Percentiles rank a stretch among this genome's conserved stretches.
Conservation (phyloP, 2,329 filamentous ascomycete genomes). For the Aspergillus latus region DNA sequence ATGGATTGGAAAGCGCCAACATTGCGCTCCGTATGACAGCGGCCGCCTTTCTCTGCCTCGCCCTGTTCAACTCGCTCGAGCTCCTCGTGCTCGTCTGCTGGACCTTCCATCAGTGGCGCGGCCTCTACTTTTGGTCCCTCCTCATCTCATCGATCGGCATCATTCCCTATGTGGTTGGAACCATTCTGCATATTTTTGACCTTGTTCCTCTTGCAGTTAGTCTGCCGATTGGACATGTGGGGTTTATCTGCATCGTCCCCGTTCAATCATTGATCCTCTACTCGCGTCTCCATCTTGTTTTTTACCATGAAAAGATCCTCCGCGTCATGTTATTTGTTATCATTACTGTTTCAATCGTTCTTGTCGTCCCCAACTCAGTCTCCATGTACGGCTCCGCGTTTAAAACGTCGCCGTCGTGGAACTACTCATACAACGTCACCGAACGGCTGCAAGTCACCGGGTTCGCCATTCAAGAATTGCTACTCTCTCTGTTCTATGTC, state of each 20-base stretch:
- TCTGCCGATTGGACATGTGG: neutral
- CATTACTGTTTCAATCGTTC: neutral
- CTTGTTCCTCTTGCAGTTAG: neutral
- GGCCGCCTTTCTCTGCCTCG: neutral
- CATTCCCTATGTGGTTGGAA: neutral
- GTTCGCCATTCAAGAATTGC: slow-evolving; percentile 56
- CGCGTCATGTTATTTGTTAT: neutral
- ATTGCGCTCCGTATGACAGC: neutral
- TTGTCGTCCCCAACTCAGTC: neutral
- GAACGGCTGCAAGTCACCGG: slow-evolving; percentile 56
- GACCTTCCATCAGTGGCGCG: neutral
- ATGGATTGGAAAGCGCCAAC: neutral
- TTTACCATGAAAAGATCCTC: slow-evolving; percentile 1
- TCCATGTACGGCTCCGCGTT: neutral
- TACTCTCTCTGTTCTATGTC: slow-evolving; percentile 55
- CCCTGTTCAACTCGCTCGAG: slow-evolving; percentile 1
- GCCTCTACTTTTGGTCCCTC: slow-evolving; percentile 6
- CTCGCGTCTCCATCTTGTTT: slow-evolving; percentile 1
- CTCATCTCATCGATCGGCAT: neutral
- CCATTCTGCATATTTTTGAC: neutral
- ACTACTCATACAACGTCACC: slow-evolving; percentile 42
- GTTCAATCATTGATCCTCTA: neutral
- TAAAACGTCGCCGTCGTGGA: neutral
- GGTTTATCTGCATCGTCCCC: neutral
- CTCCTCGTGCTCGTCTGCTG: neutral